A percentile compares a stretch with the other conserved stretches of the same genome.
phyloP scores from a whole-genome alignment of 306 rosid species.

The Cucurbita argyrosperma region DNA sequence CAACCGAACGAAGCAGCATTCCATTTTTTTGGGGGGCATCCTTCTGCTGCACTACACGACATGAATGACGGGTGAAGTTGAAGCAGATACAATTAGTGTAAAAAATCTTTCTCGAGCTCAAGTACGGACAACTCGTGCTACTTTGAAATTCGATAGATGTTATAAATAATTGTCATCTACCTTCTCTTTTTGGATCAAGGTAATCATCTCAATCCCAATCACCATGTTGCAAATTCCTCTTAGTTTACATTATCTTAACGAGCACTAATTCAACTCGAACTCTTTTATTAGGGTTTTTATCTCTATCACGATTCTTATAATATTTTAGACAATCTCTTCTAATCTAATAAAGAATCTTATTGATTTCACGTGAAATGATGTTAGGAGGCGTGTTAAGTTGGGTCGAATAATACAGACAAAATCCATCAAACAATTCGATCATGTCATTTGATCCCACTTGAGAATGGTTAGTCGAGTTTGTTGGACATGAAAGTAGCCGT shows the following conservation, averaged over 20 bases:
- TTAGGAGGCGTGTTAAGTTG: neutral
- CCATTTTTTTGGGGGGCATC: too few relatives aligned
- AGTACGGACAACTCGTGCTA: too few relatives aligned
- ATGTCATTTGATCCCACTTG: neutral
- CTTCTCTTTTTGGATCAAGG: neutral
- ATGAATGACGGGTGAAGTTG: too few relatives aligned
- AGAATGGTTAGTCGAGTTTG: neutral
- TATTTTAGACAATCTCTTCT: neutral
- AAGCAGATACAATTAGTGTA: too few relatives aligned
- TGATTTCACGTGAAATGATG: neutral
- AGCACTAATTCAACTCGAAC: neutral
- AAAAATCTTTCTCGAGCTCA: too few relatives aligned
- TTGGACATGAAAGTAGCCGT: neutral
- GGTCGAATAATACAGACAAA: neutral
- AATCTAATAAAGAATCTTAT: neutral
- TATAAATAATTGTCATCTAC: neutral
- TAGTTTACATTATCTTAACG: neutral
- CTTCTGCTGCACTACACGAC: too few relatives aligned
- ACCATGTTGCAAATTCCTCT: too few relatives aligned
- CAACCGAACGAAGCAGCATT: too few relatives aligned
- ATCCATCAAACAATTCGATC: neutral
- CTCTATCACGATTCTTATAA: neutral
- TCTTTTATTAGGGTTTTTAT: neutral
- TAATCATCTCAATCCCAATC: neutral
- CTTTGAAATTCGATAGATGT: too few relatives aligned